These are phyloP conservation scores for Lipomyces spencermartinsiae DNA, from an alignment of 805 yeast species.

Conservation along the genomic window DNA sequence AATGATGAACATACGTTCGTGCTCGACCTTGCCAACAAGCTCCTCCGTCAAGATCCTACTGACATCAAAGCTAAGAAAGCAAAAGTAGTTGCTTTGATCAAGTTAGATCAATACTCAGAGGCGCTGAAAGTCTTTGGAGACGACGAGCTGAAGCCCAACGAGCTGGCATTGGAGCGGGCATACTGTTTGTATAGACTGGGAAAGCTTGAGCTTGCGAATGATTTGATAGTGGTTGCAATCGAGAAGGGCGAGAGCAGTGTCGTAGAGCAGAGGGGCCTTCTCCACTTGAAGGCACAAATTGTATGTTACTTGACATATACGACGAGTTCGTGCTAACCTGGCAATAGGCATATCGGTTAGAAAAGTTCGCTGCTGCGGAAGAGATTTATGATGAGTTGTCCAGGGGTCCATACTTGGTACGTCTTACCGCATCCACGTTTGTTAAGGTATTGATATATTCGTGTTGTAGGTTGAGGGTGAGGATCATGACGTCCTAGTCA, in stretches of 20 bases:
- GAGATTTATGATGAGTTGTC: slow-evolving; percentile 53
- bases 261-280: slow-evolving; percentile 47
- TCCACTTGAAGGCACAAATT: slow-evolving; percentile 61
- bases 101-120: slow-evolving; percentile 59
- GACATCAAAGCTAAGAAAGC: slow-evolving; percentile 47
- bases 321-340: neutral
- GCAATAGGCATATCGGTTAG: slow-evolving; percentile 53
- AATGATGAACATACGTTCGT: slow-evolving; percentile 49
- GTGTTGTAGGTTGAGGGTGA: slow-evolving; percentile 49
- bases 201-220: slow-evolving; percentile 46
- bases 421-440: neutral
- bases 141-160: slow-evolving; percentile 16
- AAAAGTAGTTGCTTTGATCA: slow-evolving; percentile 65
- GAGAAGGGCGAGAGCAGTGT: slow-evolving; percentile 6
- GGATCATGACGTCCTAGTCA: slow-evolving; percentile 60
- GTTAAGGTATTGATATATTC: neutral
- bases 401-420: slow-evolving; percentile 32
- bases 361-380: slow-evolving; percentile 53
- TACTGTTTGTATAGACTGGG: slow-evolving; percentile 68
- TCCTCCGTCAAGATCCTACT: slow-evolving; percentile 43
- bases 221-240: slow-evolving; percentile 37
- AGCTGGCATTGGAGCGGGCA: slow-evolving; percentile 54
- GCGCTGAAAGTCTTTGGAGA: slow-evolving; percentile 55
- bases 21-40: slow-evolving; percentile 44
- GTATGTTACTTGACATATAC: slow-evolving; percentile 17